Conservation (phyloP, 306 rosid genomes). For the Spatholobus suberectus region DNA sequence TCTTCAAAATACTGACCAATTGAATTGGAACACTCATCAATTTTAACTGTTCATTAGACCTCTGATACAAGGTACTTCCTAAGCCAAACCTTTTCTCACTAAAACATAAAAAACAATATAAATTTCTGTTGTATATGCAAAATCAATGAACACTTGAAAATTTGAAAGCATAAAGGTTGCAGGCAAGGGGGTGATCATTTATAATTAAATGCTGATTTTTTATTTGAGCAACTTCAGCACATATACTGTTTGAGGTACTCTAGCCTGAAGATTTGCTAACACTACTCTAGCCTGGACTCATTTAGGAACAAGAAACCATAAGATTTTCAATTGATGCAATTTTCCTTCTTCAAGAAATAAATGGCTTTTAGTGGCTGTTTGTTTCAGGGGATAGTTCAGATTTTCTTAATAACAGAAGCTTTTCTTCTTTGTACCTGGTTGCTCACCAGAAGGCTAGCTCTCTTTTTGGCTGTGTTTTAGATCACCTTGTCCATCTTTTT, state of each 20-base stretch:
- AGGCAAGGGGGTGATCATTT: background rate
- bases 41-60: constrained; percentile 16
- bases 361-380: background rate
- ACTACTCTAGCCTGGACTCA: constrained; percentile 9
- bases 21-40: background rate
- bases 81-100: constrained; percentile 4
- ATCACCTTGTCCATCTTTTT: background rate
- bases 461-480: background rate
- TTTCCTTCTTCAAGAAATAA: background rate
- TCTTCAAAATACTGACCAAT: background rate
- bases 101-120: background rate
- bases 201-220: background rate
- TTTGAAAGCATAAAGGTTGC: background rate
- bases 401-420: background rate
- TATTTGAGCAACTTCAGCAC: background rate
- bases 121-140: background rate
- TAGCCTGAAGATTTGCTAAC: background rate
- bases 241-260: background rate
- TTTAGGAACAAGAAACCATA: background rate
- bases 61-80: background rate
- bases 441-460: constrained; percentile 6
- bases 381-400: constrained; percentile 9
- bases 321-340: background rate
- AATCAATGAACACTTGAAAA: background rate
- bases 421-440: background rate